Evolutionary conservation across 108 stramenopile species (phyloP), one percentile per base, ranked within the genome.

Genomic region (Nannochloropsis granulata): DNA sequence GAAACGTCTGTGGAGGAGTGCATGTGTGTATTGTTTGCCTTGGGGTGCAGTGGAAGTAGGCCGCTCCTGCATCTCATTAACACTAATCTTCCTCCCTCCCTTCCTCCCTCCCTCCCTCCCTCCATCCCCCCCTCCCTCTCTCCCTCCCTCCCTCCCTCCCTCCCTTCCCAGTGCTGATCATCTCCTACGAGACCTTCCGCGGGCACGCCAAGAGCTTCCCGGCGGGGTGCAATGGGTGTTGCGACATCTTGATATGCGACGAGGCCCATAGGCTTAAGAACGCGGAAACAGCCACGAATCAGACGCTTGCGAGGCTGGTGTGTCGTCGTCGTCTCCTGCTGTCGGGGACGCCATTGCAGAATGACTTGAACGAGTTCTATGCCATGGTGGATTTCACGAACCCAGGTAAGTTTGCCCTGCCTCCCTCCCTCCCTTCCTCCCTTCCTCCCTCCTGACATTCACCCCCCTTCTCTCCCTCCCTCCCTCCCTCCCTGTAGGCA

Each of bases 261-360:
- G 97, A 99, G 90, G 98, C 97, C 13, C 97, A 98, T 91, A 94
- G 97, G 19, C 94, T 99, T 78, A 99, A 99, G 86, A 99, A 99
- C 93, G 91, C 93, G 24, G 97, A 98, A 44, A 96, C 96, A 81
- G 96, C 95, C 84, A 97, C 97, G 2, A 84, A 82, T 44, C 85
- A 81, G 25, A 95, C 96, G 0, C 91, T 97, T 83, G 90, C 92
- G 82, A 92, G 91, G 25, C 80, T 99, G 21, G 93, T 95, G 11
- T 93, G 94, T 84, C 92, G 92, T 85, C 93, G 94, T 16, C 92
- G 98, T 23, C 94, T 99, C 1, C 86, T 99, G 23, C 89, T 99
- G 43, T 95, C 96, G 12, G 97, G 97, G 24, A 98, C 97, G 11
- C 97, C 96, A 10, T 95, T 97, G 94, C 96, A 98, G 84, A 98